Evolutionary conservation across 2,329 filamentous ascomycete genomes (phyloP), one percentile per base, ranked within the genome.

Genomic region (Trichophyton rubrum): DNA sequence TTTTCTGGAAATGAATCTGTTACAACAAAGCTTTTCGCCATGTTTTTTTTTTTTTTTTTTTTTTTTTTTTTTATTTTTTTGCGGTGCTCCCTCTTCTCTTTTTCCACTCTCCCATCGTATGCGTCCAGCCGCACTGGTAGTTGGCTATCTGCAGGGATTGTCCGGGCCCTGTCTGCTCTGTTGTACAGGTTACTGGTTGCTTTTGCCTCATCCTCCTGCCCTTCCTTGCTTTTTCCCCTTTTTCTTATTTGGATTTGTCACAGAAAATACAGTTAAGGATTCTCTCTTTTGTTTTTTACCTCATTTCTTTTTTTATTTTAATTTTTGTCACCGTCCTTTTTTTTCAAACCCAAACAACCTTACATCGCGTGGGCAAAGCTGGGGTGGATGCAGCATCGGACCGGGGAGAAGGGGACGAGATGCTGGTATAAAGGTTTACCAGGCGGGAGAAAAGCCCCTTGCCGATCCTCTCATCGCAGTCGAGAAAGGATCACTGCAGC

Each of bases 321-420:
- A n/a, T n/a, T 47, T 47, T 47, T 47, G 15, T 17, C 20, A 9
- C 24, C 43, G 5, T 20, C 24, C 24, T 33, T 53, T 55, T 35
- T 55, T 55, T 55, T 13, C 51, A 55, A 55, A 55, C 27, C 51
- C 27, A 55, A 55, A 55, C 27, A 55, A 55, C 51, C 51, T 55
- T 35, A 55, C 51, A n/a, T 55, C 51, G 51, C 51, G 51, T 55
- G 51, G 49, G 27, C 27, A 27, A 55, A 55, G 51, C 51, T 55
- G 51, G 51, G 51, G 51, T 55, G 51, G 51, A 55, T 55, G 51
- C 51, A 55, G 51, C n/a, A 38, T 55, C 51, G 51, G 51, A 55
- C 51, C 51, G 51, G 51, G 51, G 51, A 13, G 27, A 38, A 33
- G 51, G 7, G 15, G 15, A 43, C 33, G 40, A 43, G 40, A 43